A percentile compares a stretch with the other conserved stretches of the same genome.
These are phyloP conservation scores for Coffea canephora DNA, from an alignment of 257 asterid genomes.

Conservation along the genomic window DNA sequence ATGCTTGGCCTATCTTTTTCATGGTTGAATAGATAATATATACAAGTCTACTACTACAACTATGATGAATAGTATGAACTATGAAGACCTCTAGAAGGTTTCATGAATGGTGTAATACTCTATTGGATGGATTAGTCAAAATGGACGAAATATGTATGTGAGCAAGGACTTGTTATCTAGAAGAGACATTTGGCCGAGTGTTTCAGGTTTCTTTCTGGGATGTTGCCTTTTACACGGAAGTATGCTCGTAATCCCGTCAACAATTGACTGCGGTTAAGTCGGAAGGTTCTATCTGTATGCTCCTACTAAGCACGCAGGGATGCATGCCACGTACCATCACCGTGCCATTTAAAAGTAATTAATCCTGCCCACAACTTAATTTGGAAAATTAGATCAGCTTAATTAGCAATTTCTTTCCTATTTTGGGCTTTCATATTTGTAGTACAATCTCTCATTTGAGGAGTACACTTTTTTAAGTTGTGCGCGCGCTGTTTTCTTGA, in stretches of 20 bases:
- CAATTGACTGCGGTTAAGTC: background rate
- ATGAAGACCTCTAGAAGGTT: constrained; percentile 21
- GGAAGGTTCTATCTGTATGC: background rate
- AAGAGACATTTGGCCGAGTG: background rate
- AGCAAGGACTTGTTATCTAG: constrained; percentile 3
- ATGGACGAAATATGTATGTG: background rate
- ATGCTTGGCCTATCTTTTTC: constrained; percentile 26
- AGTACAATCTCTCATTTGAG: background rate
- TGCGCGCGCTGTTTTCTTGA: background rate
- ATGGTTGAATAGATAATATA: constrained; percentile 16
- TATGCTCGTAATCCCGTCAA: background rate
- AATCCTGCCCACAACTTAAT: background rate
- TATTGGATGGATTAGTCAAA: background rate
- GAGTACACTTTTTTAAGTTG: background rate
- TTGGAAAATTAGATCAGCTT: background rate
- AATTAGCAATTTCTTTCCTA: background rate
- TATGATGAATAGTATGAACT: background rate
- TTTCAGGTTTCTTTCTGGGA: constrained; percentile 6
- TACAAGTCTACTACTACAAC: background rate
- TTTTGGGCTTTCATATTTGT: background rate
- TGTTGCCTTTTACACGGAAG: background rate
- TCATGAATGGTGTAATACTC: background rate
- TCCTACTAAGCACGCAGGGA: background rate
- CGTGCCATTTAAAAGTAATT: background rate
- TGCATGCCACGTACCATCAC: background rate